These are phyloP conservation scores for Calonectria pseudoreteaudii DNA, from an alignment of 2,329 filamentous ascomycete genomes.

Conservation along the genomic window DNA sequence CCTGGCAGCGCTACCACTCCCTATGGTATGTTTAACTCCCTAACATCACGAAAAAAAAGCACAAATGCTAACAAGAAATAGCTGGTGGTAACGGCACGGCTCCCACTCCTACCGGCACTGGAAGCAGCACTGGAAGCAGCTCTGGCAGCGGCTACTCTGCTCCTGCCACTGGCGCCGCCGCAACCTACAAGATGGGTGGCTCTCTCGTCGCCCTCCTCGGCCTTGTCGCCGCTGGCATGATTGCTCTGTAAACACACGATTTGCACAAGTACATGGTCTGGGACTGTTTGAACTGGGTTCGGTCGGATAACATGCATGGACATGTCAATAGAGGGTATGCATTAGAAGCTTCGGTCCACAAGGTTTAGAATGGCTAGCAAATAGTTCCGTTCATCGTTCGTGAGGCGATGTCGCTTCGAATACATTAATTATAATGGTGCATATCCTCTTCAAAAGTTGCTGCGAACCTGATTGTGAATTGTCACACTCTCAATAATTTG, in stretches of 20 bases:
- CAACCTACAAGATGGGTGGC: conserved; percentile 18
- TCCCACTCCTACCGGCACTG: neutral
- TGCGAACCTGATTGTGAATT: neutral
- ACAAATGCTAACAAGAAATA: conserved; percentile 13
- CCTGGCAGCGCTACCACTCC: conserved; percentile 21
- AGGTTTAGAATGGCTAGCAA: conserved; percentile 23
- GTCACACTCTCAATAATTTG: neutral
- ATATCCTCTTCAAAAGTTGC: conserved; percentile 22
- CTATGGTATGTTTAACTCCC: conserved; percentile 13
- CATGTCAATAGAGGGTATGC: conserved; percentile 5
- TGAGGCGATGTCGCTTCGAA: conserved; percentile 36
- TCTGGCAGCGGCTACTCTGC: conserved; percentile 27
- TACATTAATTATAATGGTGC: conserved; percentile 44
- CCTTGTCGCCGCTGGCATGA: conserved; percentile 34
- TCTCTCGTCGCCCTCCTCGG: conserved; percentile 39
- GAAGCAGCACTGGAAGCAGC: conserved; percentile 22
- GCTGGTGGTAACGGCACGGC: conserved; percentile 15
- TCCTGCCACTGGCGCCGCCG: conserved; percentile 33
- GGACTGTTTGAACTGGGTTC: conserved; percentile 6
- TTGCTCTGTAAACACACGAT: conserved; percentile 38
- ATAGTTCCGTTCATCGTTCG: conserved; percentile 31
- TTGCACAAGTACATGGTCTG: conserved; percentile 6
- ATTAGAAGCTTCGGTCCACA: neutral
- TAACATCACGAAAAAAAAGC: neutral
- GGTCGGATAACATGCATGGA: conserved; percentile 1